A percentile compares a stretch with the other conserved stretches of the same genome.
These are phyloP conservation scores for Seiridium cupressi DNA, from an alignment of 2,329 filamentous ascomycete species.

Conservation along the genomic window DNA sequence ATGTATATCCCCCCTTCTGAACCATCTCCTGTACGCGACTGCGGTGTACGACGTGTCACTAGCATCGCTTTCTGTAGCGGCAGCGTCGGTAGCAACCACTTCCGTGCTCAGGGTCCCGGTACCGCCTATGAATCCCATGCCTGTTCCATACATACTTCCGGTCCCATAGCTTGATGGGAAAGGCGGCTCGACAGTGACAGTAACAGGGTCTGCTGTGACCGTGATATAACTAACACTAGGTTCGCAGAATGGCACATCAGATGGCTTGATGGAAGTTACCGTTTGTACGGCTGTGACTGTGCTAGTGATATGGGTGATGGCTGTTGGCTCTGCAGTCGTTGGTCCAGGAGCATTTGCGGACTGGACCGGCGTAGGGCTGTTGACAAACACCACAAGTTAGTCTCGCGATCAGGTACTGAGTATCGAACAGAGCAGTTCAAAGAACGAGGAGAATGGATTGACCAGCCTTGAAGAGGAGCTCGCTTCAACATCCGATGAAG, in stretches of 20 bases:
- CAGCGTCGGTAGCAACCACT: background rate
- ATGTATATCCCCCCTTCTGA: background rate
- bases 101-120: background rate
- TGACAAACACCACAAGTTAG: background rate
- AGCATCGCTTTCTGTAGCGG: background rate
- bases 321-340: background rate
- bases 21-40: background rate
- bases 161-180: background rate
- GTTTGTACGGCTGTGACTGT: background rate
- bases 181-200: background rate
- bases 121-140: background rate
- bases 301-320: background rate
- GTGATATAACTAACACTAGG: slow-evolving; percentile 2
- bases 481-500: background rate
- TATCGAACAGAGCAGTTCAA: background rate
- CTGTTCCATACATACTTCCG: background rate
- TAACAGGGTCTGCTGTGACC: background rate
- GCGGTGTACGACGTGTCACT: background rate
- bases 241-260: background rate
- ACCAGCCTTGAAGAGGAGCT: slow-evolving; percentile 1
- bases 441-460: background rate
- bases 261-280: background rate
- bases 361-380: background rate
- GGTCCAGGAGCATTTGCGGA: background rate
- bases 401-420: background rate